Percentiles rank a stretch among this genome's conserved stretches.
Conservation (phyloP, 2,329 filamentous ascomycete genomes). For the Pseudocercospora fijiensis region DNA sequence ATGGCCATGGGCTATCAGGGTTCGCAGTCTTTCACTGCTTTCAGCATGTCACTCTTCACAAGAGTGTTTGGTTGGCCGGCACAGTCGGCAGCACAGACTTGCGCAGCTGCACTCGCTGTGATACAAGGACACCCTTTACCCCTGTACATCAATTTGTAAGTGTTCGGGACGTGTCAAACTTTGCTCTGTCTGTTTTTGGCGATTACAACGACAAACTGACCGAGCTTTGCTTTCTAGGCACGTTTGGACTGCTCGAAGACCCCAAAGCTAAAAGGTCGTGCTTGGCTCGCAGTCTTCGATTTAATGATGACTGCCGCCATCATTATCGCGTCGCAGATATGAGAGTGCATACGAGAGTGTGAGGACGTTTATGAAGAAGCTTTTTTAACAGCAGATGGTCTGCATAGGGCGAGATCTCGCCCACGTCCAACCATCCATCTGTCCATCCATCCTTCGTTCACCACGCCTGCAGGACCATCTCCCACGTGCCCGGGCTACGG, state of each 20-base stretch:
- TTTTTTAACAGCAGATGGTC: neutral
- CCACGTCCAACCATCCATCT: neutral
- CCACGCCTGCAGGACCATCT: neutral
- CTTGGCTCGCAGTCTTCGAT: neutral
- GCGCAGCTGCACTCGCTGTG: constrained; percentile 56
- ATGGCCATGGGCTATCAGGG: constrained; percentile 58
- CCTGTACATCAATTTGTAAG: constrained; percentile 72
- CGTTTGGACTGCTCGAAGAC: constrained; percentile 50
- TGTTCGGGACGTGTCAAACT: constrained; percentile 31
- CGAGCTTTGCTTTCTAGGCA: constrained; percentile 38
- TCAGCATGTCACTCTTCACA: constrained; percentile 52
- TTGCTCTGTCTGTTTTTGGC: constrained; percentile 3
- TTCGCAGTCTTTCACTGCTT: constrained; percentile 30
- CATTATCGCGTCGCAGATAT: neutral
- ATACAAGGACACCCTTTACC: constrained; percentile 21
- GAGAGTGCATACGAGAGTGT: neutral
- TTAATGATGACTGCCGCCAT: neutral
- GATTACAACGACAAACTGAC: constrained; percentile 23
- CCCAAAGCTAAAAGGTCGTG: constrained; percentile 28
- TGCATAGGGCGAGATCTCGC: neutral
- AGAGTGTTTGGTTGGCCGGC: constrained; percentile 61
- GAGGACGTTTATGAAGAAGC: neutral
- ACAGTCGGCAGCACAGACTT: constrained; percentile 61
- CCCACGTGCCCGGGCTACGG: neutral
- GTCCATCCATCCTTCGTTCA: neutral